A percentile compares a stretch with the other conserved stretches of the same genome.
Evolutionary conservation across 2,329 filamentous ascomycete species (phyloP).

Genomic region (Tolypocladium album): DNA sequence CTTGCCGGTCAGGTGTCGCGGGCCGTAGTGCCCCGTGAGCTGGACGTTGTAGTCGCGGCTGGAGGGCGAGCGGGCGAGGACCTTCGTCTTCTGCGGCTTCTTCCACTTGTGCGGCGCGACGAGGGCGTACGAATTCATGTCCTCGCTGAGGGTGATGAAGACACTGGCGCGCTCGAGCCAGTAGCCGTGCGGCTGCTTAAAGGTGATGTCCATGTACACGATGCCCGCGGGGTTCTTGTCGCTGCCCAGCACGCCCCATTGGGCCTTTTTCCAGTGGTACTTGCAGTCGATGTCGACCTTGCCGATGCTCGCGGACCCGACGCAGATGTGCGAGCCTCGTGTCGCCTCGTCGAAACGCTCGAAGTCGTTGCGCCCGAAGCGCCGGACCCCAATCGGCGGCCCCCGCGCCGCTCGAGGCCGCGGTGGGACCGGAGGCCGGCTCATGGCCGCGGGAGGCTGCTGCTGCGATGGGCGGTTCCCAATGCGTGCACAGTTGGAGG

Average conservation of each 20-base stretch:
- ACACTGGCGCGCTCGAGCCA: slow-evolving; percentile 7
- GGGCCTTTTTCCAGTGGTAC: slow-evolving; percentile 7
- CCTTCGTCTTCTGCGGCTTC: not conserved
- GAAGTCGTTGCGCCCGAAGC: slow-evolving; percentile 9
- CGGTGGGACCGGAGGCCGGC: not conserved
- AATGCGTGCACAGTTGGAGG: not conserved
- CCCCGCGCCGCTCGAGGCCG: not conserved
- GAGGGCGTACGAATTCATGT: slow-evolving; percentile 2
- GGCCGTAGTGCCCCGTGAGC: slow-evolving; percentile 3
- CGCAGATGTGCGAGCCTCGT: slow-evolving; percentile 6
- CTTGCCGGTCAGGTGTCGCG: not conserved
- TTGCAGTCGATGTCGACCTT: slow-evolving; percentile 10
- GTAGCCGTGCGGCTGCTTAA: slow-evolving; percentile 8
- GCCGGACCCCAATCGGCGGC: slow-evolving; percentile 5
- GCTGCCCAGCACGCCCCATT: slow-evolving; percentile 8
- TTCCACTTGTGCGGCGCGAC: not conserved
- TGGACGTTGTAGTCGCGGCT: slow-evolving; percentile 1
- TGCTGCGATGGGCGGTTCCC: not conserved
- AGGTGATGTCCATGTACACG: slow-evolving; percentile 10
- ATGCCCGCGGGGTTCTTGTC: slow-evolving; percentile 6
- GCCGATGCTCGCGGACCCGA: slow-evolving; percentile 6
- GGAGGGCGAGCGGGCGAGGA: not conserved
- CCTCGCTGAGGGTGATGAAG: slow-evolving; percentile 7
- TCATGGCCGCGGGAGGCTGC: not conserved
- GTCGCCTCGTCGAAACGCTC: slow-evolving; percentile 7